Evolutionary conservation across 2,329 filamentous ascomycete species (phyloP).

Genomic region (Xylaria sp.): DNA sequence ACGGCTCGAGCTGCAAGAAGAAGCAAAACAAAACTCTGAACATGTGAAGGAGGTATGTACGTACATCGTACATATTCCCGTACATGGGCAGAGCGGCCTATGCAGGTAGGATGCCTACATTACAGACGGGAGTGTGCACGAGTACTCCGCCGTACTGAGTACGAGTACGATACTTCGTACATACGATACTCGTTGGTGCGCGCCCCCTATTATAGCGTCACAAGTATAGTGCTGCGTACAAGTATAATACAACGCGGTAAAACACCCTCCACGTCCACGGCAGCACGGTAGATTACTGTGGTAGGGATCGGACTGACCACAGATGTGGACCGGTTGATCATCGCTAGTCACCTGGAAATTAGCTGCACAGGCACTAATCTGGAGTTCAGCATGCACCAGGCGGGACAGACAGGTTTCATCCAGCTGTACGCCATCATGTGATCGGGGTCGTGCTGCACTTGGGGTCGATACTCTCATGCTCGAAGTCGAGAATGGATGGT

Average conservation of each 20-base stretch:
- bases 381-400: background rate
- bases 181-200: background rate
- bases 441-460: background rate
- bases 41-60: background rate
- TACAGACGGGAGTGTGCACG: background rate
- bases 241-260: background rate
- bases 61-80: background rate
- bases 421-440: background rate
- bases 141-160: background rate
- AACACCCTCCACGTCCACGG: background rate
- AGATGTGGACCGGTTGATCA: background rate
- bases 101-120: background rate
- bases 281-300: background rate
- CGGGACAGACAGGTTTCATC: background rate
- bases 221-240: background rate
- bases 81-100: background rate
- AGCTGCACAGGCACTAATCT: background rate
- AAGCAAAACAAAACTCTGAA: background rate
- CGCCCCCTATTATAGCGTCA: background rate
- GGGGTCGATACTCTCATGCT: background rate
- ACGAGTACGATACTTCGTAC: background rate
- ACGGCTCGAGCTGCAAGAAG: background rate
- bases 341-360: background rate
- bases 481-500: background rate
- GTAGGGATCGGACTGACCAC: background rate